These are phyloP conservation scores for Psophocarpus tetragonolobus DNA, from an alignment of 306 rosid genomes.

Conservation along the genomic window DNA sequence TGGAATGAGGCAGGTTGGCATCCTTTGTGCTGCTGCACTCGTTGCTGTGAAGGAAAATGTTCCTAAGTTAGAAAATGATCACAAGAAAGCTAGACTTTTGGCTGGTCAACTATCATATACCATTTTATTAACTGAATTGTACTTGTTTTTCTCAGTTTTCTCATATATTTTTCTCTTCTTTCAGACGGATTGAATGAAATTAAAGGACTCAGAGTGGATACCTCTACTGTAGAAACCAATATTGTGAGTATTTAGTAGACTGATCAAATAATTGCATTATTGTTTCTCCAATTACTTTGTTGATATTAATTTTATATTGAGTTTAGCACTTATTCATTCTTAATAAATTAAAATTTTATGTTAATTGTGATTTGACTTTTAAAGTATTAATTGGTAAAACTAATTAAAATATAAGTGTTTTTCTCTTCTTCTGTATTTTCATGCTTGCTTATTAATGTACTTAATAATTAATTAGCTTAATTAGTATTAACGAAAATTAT, in stretches of 20 bases:
- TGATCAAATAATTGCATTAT: neutral
- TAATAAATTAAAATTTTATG: too few species aligned
- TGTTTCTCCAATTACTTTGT: neutral
- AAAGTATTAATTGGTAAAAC: too few species aligned
- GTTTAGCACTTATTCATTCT: too few species aligned
- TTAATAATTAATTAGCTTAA: neutral
- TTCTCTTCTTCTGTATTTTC: too few species aligned
- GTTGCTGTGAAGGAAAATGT: constrained; percentile 76
- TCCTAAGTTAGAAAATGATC: constrained; percentile 70
- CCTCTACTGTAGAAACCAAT: constrained; percentile 66
- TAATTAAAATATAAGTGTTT: too few species aligned
- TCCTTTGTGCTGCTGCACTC: constrained; percentile 88
- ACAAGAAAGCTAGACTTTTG: constrained; percentile 65
- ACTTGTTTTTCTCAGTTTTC: constrained; percentile 16
- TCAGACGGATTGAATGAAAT: constrained; percentile 65
- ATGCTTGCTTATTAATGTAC: too few species aligned
- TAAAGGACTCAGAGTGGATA: constrained; percentile 59
- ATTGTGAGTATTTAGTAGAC: constrained; percentile 56
- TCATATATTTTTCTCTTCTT: neutral
- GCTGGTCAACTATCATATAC: constrained; percentile 56
- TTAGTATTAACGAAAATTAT: neutral
- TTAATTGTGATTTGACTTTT: too few species aligned
- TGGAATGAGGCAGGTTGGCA: constrained; percentile 90
- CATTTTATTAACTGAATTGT: too few species aligned
- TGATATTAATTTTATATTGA: too few species aligned